A percentile compares a stretch with the other conserved stretches of the same genome.
Conservation (phyloP, 2,329 filamentous ascomycete genomes). For the Calonectria hawksworthii region DNA sequence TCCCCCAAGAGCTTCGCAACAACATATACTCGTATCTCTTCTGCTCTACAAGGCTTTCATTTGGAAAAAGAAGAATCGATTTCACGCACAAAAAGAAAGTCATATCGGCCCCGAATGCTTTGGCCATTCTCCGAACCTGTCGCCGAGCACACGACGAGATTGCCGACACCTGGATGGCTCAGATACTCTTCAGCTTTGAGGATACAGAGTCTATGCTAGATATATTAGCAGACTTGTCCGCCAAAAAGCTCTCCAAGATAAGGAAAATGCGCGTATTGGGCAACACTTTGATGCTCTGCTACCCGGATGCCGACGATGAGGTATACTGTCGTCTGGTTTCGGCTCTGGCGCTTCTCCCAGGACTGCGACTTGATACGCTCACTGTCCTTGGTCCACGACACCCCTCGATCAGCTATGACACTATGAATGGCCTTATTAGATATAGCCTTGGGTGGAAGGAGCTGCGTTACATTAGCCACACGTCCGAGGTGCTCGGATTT, state of each 20-base stretch:
- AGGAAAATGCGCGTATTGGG: slow-evolving; percentile 13
- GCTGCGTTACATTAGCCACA: slow-evolving; percentile 24
- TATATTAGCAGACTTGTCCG: slow-evolving; percentile 10
- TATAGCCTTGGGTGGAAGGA: slow-evolving; percentile 28
- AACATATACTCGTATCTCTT: background rate
- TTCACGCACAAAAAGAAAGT: background rate
- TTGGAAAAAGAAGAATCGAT: background rate
- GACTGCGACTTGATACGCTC: slow-evolving; percentile 26
- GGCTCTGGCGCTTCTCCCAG: slow-evolving; percentile 18
- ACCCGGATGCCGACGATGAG: background rate
- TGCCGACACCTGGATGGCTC: slow-evolving; percentile 24
- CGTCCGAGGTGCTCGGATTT: slow-evolving; percentile 13
- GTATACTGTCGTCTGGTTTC: slow-evolving; percentile 6
- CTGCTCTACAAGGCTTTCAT: background rate
- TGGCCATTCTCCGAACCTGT: slow-evolving; percentile 29
- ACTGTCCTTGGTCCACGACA: background rate
- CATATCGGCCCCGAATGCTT: background rate
- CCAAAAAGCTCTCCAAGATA: slow-evolving; percentile 13
- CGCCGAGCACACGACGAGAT: slow-evolving; percentile 22
- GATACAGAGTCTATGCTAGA: slow-evolving; percentile 20
- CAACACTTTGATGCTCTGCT: background rate
- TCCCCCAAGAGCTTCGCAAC: background rate
- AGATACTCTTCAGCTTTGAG: slow-evolving; percentile 28
- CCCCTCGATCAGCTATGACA: background rate
- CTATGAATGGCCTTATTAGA: slow-evolving; percentile 13